Conservation (phyloP, 1,284 basidiomycete genomes). For the Malassezia yamatoensis region DNA sequence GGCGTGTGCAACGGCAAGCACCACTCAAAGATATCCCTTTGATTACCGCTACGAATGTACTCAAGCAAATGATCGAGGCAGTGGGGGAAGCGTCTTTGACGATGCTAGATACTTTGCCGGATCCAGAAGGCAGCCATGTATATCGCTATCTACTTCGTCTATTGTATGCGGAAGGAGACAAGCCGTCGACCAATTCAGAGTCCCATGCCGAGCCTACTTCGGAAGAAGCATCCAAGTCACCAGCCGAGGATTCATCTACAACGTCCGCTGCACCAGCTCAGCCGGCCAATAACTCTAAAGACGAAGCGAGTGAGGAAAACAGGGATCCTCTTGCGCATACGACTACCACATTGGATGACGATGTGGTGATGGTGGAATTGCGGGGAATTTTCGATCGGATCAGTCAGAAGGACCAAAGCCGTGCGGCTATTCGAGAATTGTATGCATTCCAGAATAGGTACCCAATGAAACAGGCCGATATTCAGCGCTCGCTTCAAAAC, state of each 20-base stretch:
- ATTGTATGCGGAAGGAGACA: conserved; percentile 25
- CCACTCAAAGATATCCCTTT: conserved; percentile 94
- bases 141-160: conserved; percentile 41
- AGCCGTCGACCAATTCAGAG: conserved; percentile 17
- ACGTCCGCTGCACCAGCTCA: not conserved
- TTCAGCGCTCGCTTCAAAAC: conserved; percentile 53
- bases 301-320: conserved; percentile 1
- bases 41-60: conserved; percentile 69
- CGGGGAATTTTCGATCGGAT: conserved; percentile 78
- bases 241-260: too few relatives aligned
- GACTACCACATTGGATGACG: not conserved
- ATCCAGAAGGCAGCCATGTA: conserved; percentile 39
- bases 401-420: conserved; percentile 68
- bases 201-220: conserved; percentile 55
- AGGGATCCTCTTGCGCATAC: too few relatives aligned
- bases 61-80: conserved; percentile 48
- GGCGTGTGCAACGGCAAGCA: conserved; percentile 74
- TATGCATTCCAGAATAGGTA: conserved; percentile 87
- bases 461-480: conserved; percentile 72
- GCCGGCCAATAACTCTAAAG: conserved; percentile 7
- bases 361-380: conserved; percentile 57
- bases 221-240: not conserved
- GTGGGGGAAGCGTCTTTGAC: conserved; percentile 34
- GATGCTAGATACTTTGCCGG: conserved; percentile 32
- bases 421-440: conserved; percentile 82